A percentile compares a stretch with the other conserved stretches of the same genome.
These are phyloP conservation scores for Sclerotinia sclerotiorum DNA, from an alignment of 2,329 filamentous ascomycete species.

Conservation along the genomic window DNA sequence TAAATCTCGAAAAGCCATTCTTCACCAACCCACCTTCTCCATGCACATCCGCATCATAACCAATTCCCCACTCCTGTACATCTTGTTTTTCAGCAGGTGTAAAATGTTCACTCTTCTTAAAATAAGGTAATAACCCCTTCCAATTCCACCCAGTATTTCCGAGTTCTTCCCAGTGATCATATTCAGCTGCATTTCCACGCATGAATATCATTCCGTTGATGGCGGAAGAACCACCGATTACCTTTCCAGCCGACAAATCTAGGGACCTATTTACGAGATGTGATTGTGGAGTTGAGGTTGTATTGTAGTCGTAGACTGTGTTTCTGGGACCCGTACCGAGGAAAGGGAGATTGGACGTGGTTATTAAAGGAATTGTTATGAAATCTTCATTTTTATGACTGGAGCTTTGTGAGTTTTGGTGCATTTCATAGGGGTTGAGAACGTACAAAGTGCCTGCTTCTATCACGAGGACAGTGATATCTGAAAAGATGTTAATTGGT, in stretches of 20 bases:
- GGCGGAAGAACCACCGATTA: slow-evolving; percentile 43
- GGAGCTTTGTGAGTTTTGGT: neutral
- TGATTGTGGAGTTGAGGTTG: slow-evolving; percentile 43
- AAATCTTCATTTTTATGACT: slow-evolving; percentile 22
- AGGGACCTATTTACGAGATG: slow-evolving; percentile 31
- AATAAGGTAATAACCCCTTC: slow-evolving; percentile 28
- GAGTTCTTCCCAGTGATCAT: slow-evolving; percentile 45
- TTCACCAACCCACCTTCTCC: neutral
- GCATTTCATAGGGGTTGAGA: neutral
- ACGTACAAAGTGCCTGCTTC: slow-evolving; percentile 19
- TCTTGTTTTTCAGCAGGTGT: neutral
- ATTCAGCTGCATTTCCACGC: slow-evolving; percentile 32
- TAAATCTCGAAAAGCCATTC: slow-evolving; percentile 3
- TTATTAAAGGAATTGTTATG: slow-evolving; percentile 13
- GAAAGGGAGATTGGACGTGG: neutral
- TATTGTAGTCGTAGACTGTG: slow-evolving; percentile 46
- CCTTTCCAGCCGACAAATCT: slow-evolving; percentile 37
- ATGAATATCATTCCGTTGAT: slow-evolving; percentile 39
- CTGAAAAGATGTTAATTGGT: neutral
- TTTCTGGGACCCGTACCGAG: slow-evolving; percentile 22
- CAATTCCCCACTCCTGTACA: slow-evolving; percentile 15
- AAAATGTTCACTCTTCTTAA: slow-evolving; percentile 38
- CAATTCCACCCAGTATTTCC: slow-evolving; percentile 46
- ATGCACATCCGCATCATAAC: slow-evolving; percentile 33
- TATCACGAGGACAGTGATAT: slow-evolving; percentile 18